Conservation (phyloP, 768 basidiomycete genomes). For the Boletus rubropictus region DNA sequence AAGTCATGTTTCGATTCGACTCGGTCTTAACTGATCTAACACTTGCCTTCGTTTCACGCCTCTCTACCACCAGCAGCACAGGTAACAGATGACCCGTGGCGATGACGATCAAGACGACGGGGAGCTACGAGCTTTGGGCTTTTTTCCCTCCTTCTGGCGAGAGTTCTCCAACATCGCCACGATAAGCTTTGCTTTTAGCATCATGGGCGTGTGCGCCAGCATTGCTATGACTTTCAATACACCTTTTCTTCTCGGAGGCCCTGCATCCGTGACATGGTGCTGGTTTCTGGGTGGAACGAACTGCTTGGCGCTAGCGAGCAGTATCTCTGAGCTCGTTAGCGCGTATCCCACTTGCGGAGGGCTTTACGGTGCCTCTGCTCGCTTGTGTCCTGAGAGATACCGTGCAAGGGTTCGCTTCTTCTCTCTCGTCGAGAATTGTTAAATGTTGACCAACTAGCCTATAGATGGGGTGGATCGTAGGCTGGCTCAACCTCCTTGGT, state of each 20-base stretch:
- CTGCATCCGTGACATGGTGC: conserved; percentile 35
- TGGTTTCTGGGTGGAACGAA: conserved; percentile 28
- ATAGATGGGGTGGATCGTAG: conserved; percentile 28
- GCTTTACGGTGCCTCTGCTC: conserved; percentile 69
- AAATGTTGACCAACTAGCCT: not conserved
- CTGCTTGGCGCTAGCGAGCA: conserved; percentile 26
- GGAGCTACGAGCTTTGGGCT: conserved; percentile 26
- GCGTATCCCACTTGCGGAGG: conserved; percentile 31
- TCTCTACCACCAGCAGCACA: not conserved
- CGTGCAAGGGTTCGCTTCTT: conserved; percentile 48
- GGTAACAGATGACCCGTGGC: not conserved
- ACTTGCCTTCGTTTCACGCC: too few species aligned
- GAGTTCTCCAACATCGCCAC: conserved; percentile 41
- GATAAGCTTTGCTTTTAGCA: conserved; percentile 36
- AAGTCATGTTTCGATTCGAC: too few species aligned
- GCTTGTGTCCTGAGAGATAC: conserved; percentile 56
- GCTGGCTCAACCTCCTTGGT: conserved; percentile 31
- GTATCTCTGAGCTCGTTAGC: conserved; percentile 29
- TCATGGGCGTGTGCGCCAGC: too few species aligned
- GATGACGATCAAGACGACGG: conserved; percentile 15
- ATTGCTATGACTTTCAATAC: too few species aligned
- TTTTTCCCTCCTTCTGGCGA: conserved; percentile 33
- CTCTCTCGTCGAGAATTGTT: not conserved
- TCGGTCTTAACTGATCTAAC: too few species aligned
- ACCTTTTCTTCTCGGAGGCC: too few species aligned